Evolutionary conservation across 23 red algal species (phyloP), one percentile per base, ranked within the genome.

Genomic region (Agarophyton chilense): DNA sequence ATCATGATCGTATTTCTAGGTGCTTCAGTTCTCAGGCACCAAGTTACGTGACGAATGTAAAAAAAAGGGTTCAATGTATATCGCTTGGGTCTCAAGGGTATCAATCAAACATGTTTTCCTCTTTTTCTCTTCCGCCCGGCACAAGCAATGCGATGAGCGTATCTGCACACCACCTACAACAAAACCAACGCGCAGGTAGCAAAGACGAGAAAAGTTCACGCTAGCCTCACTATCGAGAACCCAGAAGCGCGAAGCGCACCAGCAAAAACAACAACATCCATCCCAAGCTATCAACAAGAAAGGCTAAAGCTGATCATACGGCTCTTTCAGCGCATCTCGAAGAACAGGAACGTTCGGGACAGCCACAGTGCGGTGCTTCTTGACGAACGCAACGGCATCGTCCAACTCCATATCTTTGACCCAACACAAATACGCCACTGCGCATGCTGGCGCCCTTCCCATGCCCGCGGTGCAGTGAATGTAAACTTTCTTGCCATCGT

Each of bases 381-480:
- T 97, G 39, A 97, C 95, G 56, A 88, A 72, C 5, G 58, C 28
- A 79, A 97, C 81, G 2, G 95, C 95, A 40, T 97, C 89, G 14
- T 70, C 42, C 47, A 97, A 67, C 5, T 77, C 52, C 88, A 85
- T 82, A 41, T 73, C 81, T 44, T 82, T 68, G 39, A 76, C 52
- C 89, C 79, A 93, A 46, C 83, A 88, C 70, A 97, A 51, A 45
- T 97, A 97, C 0, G 95, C 89, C 44, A 97, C 95, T 1, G 86
- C 95, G 21, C 55, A 55, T 0, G 95, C 95, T 52, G 95, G 95
- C 17, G 95, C 95, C 11, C 95, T 83, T 12, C 95, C 95, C 95
- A 97, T 97, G 10, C 95, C 95, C 1, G 95, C 94, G 9, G 95
- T 97, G 80, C 95, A 97, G 75, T 97, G 95, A 49, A 97, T 88